Evolutionary conservation across 352 stramenopile species (phyloP), one percentile per base, ranked within the genome.

Genomic region (Thalassiosira exigua): DNA sequence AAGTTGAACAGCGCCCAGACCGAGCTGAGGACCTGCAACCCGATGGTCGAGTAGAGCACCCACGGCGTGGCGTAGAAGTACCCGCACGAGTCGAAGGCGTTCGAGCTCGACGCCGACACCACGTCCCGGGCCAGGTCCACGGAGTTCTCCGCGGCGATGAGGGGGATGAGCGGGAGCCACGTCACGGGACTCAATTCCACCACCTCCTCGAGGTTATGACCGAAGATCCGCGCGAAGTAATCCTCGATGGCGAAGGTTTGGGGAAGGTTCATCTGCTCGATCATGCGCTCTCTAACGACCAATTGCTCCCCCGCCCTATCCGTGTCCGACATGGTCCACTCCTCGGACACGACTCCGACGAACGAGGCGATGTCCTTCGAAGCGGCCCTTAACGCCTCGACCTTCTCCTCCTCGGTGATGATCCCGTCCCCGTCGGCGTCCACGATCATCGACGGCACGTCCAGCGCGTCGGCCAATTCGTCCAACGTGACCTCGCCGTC

Each of bases 131-230:
- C 26, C 9, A 85, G 27, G 67, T 85, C 77, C 5, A 85, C 68
- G 0, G 69, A 81, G 19, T 81, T 73, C 5, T 61, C 70, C 27
- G 81, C 27, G 1, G 65, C 70, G 19, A 85, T 56, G 1, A 75
- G 21, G 24, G 77, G 77, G 17, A 85, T 79, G 0, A 85, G 57
- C 17, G 77, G 77, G 21, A 85, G 29, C 77, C 77, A 85, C 9
- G 70, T 85, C 2, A 85, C 7, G 4, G 77, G 77, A 58, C 64
- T 75, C 24, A 85, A 41, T 64, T 85, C 77, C 7, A 85, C 77
- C 53, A 78, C 73, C 56, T 85, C 77, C 27, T 78, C 56, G 11
- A 85, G 41, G 48, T 85, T 85, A 1, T 73, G 24, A 24, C 69
- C 77, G 46, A 85, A 85, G 44, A 67, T 62, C 14, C 53, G 4